These are phyloP conservation scores for Pichia paraexigua DNA, from an alignment of 805 yeast species.

Conservation along the genomic window DNA sequence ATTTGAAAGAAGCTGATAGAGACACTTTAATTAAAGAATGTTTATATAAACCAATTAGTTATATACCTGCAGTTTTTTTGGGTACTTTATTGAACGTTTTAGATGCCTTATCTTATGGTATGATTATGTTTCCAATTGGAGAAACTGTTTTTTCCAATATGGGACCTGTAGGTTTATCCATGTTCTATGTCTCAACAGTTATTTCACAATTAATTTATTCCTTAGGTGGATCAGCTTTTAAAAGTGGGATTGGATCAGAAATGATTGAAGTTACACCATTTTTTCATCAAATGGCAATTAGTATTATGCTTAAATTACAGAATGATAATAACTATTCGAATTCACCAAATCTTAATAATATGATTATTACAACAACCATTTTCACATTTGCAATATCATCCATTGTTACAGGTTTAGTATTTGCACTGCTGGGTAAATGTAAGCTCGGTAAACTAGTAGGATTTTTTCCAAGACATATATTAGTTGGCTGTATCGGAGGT, in stretches of 20 bases:
- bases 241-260: constrained; percentile 90
- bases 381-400: constrained; percentile 79
- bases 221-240: constrained; percentile 83
- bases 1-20: constrained; percentile 14
- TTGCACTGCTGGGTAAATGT: constrained; percentile 68
- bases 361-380: constrained; percentile 51
- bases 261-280: constrained; percentile 99
- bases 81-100: constrained; percentile 81
- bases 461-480: constrained; percentile 91
- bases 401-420: constrained; percentile 77
- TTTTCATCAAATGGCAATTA: constrained; percentile 87
- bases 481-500: constrained; percentile 97
- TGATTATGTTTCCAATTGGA: constrained; percentile 93
- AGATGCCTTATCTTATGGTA: constrained; percentile 93
- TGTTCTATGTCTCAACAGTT: constrained; percentile 91
- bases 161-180: constrained; percentile 85
- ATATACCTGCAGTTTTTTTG: constrained; percentile 73
- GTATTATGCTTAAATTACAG: constrained; percentile 44
- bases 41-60: constrained; percentile 35
- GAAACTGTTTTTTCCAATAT: constrained; percentile 66
- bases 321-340: constrained; percentile 49
- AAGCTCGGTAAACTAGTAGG: constrained; percentile 82
- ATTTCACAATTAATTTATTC: constrained; percentile 84
- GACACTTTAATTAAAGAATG: constrained; percentile 19
- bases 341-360: constrained; percentile 1